phyloP scores from a whole-genome alignment of 2,329 filamentous ascomycete genomes.

The Sporothrix luriei region DNA sequence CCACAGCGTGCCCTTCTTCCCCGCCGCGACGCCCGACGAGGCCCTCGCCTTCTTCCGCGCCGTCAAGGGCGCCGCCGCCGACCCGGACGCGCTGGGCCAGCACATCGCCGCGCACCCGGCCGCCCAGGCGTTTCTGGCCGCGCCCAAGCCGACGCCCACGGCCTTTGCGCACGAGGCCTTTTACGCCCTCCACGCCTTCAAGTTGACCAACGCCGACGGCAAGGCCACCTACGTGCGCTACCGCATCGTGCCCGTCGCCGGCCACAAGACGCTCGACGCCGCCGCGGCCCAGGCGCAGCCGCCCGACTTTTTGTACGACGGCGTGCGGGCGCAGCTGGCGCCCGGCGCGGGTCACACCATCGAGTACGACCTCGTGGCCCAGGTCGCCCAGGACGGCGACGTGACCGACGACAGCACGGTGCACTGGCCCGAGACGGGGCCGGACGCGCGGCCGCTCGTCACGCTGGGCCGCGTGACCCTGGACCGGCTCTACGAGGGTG shows the following conservation, averaged over 20 bases:
- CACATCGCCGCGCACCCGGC: conserved; percentile 52
- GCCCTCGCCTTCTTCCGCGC: conserved; percentile 55
- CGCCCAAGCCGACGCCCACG: conserved; percentile 53
- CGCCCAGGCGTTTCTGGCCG: conserved; percentile 52
- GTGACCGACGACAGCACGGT: conserved; percentile 39
- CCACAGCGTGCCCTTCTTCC: conserved; percentile 57
- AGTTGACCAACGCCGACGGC: conserved; percentile 46
- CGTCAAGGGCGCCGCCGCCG: conserved; percentile 42
- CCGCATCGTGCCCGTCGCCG: conserved; percentile 51
- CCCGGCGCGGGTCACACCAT: conserved; percentile 39
- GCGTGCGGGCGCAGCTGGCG: conserved; percentile 46
- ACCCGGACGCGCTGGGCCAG: conserved; percentile 44
- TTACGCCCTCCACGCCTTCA: conserved; percentile 55
- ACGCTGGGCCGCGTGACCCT: conserved; percentile 55
- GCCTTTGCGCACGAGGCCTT: conserved; percentile 54
- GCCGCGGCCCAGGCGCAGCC: conserved; percentile 46
- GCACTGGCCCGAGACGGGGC: conserved; percentile 59
- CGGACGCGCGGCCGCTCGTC: conserved; percentile 52
- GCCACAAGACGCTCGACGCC: conserved; percentile 45
- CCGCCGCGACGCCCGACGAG: conserved; percentile 55
- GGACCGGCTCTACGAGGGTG: conserved; percentile 44
- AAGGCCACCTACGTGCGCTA: conserved; percentile 54
- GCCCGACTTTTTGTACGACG: conserved; percentile 53
- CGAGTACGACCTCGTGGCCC: conserved; percentile 52
- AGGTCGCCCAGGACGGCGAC: conserved; percentile 46